These are phyloP conservation scores for Calamus simplicifolius DNA, from an alignment of 176 grass and related monocot genomes.

Conservation along the genomic window DNA sequence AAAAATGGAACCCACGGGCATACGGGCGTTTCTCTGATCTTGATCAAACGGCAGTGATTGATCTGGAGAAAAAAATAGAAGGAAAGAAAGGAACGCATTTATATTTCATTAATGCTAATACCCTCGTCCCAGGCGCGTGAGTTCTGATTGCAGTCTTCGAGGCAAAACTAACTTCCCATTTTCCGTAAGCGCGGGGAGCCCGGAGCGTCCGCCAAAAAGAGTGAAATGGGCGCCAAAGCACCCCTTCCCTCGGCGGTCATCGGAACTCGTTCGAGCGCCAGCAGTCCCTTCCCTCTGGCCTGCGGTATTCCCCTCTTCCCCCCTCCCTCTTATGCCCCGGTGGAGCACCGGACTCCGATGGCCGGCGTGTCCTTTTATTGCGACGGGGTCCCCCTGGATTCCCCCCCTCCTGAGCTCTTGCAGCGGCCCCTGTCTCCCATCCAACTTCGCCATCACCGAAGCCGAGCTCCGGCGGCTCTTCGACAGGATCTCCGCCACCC, in stretches of 20 bases:
- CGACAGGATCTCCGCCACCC: neutral
- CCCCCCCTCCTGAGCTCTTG: neutral
- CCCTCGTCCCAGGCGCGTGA: too few species aligned
- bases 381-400: neutral
- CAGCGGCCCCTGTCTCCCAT: neutral
- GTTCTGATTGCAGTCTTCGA: too few species aligned
- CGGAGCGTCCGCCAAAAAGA: neutral
- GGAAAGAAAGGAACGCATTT: too few species aligned
- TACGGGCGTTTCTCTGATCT: too few species aligned
- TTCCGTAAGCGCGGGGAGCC: too few species aligned
- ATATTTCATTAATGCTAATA: too few species aligned
- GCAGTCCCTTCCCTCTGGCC: neutral
- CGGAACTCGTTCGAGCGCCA: neutral
- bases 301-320: conserved; percentile 15
- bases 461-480: neutral
- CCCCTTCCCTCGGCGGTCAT: neutral
- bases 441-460: neutral
- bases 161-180: too few species aligned
- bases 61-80: too few species aligned
- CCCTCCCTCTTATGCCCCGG: neutral
- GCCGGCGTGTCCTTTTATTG: neutral
- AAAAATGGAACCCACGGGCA: too few species aligned
- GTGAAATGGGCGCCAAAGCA: conserved; percentile 10
- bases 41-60: too few species aligned
- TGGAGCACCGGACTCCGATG: neutral